Evolutionary conservation across 75 land plant genomes (phyloP), one percentile per base, ranked within the genome.

Genomic region (Larix kaempferi): DNA sequence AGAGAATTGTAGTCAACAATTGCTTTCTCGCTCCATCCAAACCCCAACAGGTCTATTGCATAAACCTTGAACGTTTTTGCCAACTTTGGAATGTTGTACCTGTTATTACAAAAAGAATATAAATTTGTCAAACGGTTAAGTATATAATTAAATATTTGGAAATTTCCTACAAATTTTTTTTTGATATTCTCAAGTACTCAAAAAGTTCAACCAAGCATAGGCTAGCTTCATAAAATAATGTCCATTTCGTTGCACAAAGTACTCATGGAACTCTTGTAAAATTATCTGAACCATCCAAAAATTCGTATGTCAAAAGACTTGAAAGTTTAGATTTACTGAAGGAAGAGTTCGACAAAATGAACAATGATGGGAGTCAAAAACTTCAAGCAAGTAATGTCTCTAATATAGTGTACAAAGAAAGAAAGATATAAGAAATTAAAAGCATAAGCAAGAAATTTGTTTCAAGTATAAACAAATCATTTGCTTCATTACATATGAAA

Each of bases 11-110:
- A 98, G 39, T 98, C 96, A 65, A 93, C 76, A 67, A 98, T 57
- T 56, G 98, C 94, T 85, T 98, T 98, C 56, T 98, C 99, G 73
- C 99, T 95, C 96, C 94, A 95, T 39, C 99, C 99, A 84, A 98
- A 95, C 13, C 99, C 99, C 37, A 98, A 84, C 77, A 98, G 86
- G 73, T 98, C 99, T 44, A 95, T 26, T 23, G 99, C 99, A 86
- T 95, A 98, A 14, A 98, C 98, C 75, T 90, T 95, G 77, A 87
- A 86, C 22, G 76, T 82, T 77, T 95, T 95, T 21, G 98, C 92
- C 86, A 98, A 81, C 72, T 93, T 91, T 26, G 99, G 99, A 57
- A 98, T 98, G 66, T 95, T 95, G 55, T 95, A 98, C 75, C 99
- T 97, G 86, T 23, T 25, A 22, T 60, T 60, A 49, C 54, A 49